A percentile compares a stretch with the other conserved stretches of the same genome.
Conservation (phyloP, 164 flowering plant genomes). For the Protea cynaroides region DNA sequence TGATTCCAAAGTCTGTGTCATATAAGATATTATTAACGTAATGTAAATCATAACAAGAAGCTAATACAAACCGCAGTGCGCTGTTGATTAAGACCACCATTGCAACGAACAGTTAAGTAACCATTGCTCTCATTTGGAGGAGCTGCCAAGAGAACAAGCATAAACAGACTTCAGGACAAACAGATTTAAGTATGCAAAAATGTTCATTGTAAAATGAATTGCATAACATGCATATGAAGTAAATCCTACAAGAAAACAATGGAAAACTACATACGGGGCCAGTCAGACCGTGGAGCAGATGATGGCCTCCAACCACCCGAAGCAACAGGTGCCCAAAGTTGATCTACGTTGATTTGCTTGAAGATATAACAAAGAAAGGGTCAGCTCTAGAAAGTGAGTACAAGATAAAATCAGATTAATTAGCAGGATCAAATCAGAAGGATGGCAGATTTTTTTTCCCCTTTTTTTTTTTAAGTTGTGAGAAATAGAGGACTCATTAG, state of each 20-base stretch:
- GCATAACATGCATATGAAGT: neutral
- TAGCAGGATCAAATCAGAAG: neutral
- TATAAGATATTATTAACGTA: neutral
- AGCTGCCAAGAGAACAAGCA: conserved; percentile 38
- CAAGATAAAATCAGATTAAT: too few species aligned
- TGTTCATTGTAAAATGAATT: neutral
- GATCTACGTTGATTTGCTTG: conserved; percentile 47
- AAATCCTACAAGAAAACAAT: neutral
- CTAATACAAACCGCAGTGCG: conserved; percentile 76
- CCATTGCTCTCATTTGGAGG: conserved; percentile 83
- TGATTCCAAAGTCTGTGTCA: neutral
- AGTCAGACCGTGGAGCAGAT: conserved; percentile 83
- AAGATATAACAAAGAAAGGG: neutral
- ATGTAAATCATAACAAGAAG: neutral
- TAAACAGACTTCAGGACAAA: neutral
- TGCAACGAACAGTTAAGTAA: conserved; percentile 87
- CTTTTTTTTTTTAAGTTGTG: too few species aligned
- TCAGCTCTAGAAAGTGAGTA: neutral
- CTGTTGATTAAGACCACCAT: conserved; percentile 98
- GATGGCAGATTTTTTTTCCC: too few species aligned
- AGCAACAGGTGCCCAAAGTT: conserved; percentile 74
- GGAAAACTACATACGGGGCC: conserved; percentile 63
- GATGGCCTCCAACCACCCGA: conserved; percentile 93
- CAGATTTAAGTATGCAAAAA: neutral
- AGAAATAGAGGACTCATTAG: neutral